Conservation (phyloP, 805 yeast genomes). For the Ogataea pilisensis region DNA sequence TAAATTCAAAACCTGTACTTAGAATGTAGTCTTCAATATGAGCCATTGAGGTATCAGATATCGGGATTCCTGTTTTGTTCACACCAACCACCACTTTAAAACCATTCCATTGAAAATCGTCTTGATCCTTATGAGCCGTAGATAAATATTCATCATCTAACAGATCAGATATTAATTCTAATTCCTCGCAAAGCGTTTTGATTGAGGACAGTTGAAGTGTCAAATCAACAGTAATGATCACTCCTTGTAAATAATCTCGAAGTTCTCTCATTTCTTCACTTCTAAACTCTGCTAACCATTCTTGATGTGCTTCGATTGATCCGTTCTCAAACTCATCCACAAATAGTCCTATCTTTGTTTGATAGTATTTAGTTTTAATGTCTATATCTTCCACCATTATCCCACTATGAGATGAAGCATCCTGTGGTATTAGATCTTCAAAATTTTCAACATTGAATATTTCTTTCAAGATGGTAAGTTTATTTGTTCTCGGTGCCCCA, state of each 20-base stretch:
- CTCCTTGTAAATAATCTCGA: constrained; percentile 43
- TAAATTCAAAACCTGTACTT: constrained; percentile 39
- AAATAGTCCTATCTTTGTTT: constrained; percentile 24
- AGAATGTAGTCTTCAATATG: constrained; percentile 39
- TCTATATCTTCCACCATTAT: constrained; percentile 20
- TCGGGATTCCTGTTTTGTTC: constrained; percentile 2
- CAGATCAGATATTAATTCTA: constrained; percentile 18
- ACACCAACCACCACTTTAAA: constrained; percentile 35
- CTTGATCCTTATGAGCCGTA: constrained; percentile 6
- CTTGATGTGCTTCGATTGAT: constrained; percentile 16
- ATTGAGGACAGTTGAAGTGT: constrained; percentile 1
- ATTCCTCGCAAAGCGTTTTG: constrained; percentile 12
- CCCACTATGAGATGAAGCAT: constrained; percentile 21
- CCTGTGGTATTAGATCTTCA: constrained; percentile 12
- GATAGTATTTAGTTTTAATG: constrained; percentile 26
- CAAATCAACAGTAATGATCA: constrained; percentile 38
- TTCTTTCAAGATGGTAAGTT: constrained; percentile 26
- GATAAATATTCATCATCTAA: constrained; percentile 22
- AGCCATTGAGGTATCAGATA: constrained; percentile 10
- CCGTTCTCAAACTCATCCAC: constrained; percentile 30
- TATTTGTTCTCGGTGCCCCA: constrained; percentile 42
- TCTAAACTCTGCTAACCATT: constrained; percentile 39
- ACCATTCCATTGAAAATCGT: constrained; percentile 30
- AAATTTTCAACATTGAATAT: constrained; percentile 24
- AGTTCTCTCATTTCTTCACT: constrained; percentile 37